Evolutionary conservation across 192 early-diverging fungal genomes (phyloP), one percentile per base, ranked within the genome.

Genomic region (Coemansia sp.): DNA sequence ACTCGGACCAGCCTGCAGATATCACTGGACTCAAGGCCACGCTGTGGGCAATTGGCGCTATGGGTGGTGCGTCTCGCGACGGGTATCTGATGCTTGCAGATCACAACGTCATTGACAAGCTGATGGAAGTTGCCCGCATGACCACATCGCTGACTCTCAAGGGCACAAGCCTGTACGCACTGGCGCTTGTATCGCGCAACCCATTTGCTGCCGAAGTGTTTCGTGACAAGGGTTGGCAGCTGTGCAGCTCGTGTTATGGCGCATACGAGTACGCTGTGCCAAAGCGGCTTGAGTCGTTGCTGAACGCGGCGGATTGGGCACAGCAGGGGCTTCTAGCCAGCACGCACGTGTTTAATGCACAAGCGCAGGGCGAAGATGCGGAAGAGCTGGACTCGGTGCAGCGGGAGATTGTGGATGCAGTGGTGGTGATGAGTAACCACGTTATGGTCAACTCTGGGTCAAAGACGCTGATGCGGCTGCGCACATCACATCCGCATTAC

Each of bases 401-500:
- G 50, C 60, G 51, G 46, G 79, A 82, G 64, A 82, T 82, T 34
- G 59, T 76, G 22, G 68, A 75, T 36, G 59, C 79, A 2, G 70
- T 82, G 7, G 60, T 73, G 11, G 55, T 67, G 53, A 72, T 82
- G 70, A 61, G 67, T 44, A 82, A 82, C 65, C 72, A 82, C 22
- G 61, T 82, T 1, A 57, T 70, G 60, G 60, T 69, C 64, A 82
- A 75, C 58, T 64, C 62, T 21, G 70, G 69, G 20, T 76, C 74
- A 17, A 82, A 74, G 57, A 69, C 71, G 4, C 52, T 82, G 9
- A 70, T 76, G 70, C 69, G 74, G 8, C 64, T 82, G 57, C 69
- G 79, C 42, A 82, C 66, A 2, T 82, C 79, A 7, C 79, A 82
- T 31, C 79, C 79, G 50, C 79, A 82, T 54, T 82, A 82, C 67